Evolutionary conservation across 345 rosid species (phyloP), one percentile per base, ranked within the genome.

Genomic region (Dipteronia dyeriana): DNA sequence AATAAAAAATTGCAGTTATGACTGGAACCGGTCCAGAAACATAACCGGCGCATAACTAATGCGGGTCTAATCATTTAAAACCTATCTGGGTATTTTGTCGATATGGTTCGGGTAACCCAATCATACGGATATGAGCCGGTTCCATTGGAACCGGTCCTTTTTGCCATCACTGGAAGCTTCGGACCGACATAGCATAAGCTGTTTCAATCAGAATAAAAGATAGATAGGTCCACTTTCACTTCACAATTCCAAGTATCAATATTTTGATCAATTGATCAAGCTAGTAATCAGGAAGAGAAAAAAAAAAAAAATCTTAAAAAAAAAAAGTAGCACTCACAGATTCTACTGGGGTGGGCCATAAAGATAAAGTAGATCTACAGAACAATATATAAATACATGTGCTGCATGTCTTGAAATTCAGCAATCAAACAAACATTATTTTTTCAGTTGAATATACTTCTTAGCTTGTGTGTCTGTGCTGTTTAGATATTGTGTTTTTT

Each of bases 201-300:
- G 51, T 66, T 66, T 39, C 53, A 41, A 39, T 49, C 73, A 16
- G 60, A 69, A 69, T 69, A 69, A 13, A 25, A 25, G 43, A 66
- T n/a, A n/a, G n/a, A n/a, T 43, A 41, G 74, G 77, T 49, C 74
- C 45, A 60, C 62, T 67, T 66, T 79, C 45, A 34, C 49, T 41
- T 34, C 38, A 34, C 38, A 47, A 31, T 47, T 56, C 74, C 69
- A 67, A 63, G 63, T 57, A 59, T 79, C 54, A 60, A 17, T 20
- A 23, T n/a, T 69, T 69, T 26, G 38, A 47, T n/a, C n/a, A n/a
- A n/a, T n/a, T n/a, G n/a, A n/a, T 69, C 59, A 1, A 47, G 16
- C 14, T 5, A 25, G 73, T 13, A 45, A 45, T 22, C 34, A 34
- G 4, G 38, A 34, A 34, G 38, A 5, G 4, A 34, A 34, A n/a